phyloP scores from a whole-genome alignment of 352 stramenopile species.

The Phytophthora cactorum region DNA sequence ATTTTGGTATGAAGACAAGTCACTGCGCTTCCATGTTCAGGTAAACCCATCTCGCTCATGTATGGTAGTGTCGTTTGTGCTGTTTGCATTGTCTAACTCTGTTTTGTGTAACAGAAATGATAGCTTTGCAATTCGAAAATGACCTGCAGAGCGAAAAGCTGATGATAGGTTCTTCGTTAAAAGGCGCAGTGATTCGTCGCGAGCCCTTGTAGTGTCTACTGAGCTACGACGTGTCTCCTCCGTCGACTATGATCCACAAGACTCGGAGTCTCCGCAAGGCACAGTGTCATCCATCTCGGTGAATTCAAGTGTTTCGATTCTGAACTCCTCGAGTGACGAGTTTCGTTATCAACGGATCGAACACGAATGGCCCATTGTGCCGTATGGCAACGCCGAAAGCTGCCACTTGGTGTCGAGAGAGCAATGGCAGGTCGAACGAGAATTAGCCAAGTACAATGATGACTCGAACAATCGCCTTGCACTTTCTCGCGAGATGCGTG shows the following conservation, averaged over 20 bases:
- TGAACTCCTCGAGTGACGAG: constrained; percentile 10
- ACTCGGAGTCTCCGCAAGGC: constrained; percentile 6
- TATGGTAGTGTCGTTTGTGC: not conserved
- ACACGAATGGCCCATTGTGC: not conserved
- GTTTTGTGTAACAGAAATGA: not conserved
- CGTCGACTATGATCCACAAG: constrained; percentile 4
- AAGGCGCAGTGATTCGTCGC: not conserved
- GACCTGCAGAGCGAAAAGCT: not conserved
- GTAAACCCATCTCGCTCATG: constrained; percentile 16
- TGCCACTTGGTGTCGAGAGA: constrained; percentile 16
- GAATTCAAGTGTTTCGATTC: not conserved
- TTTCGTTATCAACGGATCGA: constrained; percentile 12
- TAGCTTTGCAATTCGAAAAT: not conserved
- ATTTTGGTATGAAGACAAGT: constrained; percentile 15
- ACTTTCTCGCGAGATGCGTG: constrained; percentile 13
- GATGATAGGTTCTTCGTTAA: not conserved
- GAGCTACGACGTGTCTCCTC: not conserved
- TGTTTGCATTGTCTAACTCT: too few relatives aligned
- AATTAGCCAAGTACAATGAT: constrained; percentile 8
- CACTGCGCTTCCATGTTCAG: constrained; percentile 13
- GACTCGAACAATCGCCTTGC: constrained; percentile 12
- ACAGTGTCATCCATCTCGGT: constrained; percentile 7
- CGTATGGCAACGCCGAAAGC: constrained; percentile 13
- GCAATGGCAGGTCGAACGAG: constrained; percentile 5
- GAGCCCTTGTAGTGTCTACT: too few relatives aligned